Conservation (phyloP, 257 asterid genomes). For the Eustoma russellianum region DNA sequence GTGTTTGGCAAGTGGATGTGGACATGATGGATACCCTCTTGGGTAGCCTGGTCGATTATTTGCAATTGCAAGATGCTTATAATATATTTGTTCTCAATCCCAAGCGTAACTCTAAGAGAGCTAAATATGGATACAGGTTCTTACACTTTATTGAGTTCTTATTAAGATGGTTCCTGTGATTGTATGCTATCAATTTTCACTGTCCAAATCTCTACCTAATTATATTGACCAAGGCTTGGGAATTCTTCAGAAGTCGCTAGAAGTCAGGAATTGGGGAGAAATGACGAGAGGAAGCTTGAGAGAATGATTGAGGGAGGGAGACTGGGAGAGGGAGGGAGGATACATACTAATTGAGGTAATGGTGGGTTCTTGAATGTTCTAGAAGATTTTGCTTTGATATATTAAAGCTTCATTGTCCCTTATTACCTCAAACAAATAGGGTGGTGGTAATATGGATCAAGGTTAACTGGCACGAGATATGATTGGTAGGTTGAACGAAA, state of each 20-base stretch:
- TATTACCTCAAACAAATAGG: no score
- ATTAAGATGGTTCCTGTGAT: background rate
- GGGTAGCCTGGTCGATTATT: constrained; percentile 87
- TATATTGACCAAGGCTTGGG: background rate
- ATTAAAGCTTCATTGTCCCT: no score
- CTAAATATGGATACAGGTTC: constrained; percentile 85
- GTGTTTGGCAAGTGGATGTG: constrained; percentile 90
- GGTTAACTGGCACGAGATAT: no score
- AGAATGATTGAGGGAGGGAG: background rate
- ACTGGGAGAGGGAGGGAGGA: no score
- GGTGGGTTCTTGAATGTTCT: no score
- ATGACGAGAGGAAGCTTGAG: background rate
- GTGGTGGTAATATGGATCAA: no score
- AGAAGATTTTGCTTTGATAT: no score
- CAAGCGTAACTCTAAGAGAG: constrained; percentile 53
- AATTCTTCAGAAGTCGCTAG: background rate
- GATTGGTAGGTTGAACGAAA: no score
- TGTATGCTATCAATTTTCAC: background rate
- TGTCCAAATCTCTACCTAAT: no score
- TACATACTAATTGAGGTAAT: no score
- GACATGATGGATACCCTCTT: constrained; percentile 78
- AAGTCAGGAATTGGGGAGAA: background rate
- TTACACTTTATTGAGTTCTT: constrained; percentile 9
- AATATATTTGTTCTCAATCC: constrained; percentile 86
- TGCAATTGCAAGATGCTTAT: constrained; percentile 78